A percentile compares a stretch with the other conserved stretches of the same genome.
Evolutionary conservation across 257 asterid genomes (phyloP).

Genomic region (Agastache rugosa): DNA sequence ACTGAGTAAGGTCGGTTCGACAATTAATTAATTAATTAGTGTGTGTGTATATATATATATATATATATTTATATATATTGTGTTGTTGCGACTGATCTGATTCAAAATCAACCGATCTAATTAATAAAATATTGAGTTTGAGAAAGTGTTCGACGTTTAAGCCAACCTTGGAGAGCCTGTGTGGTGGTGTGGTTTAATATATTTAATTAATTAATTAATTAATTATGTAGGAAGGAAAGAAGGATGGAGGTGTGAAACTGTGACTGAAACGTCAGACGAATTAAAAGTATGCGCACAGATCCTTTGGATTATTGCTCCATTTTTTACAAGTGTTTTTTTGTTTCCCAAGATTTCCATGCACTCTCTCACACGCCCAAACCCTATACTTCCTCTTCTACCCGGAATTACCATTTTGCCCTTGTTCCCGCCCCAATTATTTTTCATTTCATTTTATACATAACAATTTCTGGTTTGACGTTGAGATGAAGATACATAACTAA

Average conservation of each 20-base stretch:
- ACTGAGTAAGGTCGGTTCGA: constrained; percentile 40
- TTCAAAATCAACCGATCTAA: background rate
- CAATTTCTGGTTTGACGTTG: too few relatives aligned
- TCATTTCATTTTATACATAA: too few relatives aligned
- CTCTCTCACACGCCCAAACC: constrained; percentile 45
- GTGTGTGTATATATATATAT: too few relatives aligned
- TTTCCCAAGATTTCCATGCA: constrained; percentile 54
- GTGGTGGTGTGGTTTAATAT: constrained; percentile 40
- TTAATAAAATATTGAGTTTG: background rate
- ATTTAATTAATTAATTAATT: background rate
- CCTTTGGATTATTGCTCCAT: constrained; percentile 46
- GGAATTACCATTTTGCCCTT: constrained; percentile 26
- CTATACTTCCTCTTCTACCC: background rate
- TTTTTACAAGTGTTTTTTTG: constrained; percentile 25
- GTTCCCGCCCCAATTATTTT: background rate
- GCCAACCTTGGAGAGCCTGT: constrained; percentile 53
- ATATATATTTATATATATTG: too few relatives aligned
- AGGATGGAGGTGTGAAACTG: constrained; percentile 42
- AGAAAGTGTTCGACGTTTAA: constrained; percentile 44
- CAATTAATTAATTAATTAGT: background rate
- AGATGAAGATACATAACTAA: too few relatives aligned
- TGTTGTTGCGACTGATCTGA: background rate
- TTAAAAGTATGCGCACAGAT: constrained; percentile 35
- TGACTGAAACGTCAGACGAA: constrained; percentile 48
- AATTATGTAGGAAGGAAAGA: background rate